These are phyloP conservation scores for Fonsecaea multimorphosa DNA, from an alignment of 2,329 filamentous ascomycete genomes.

Conservation along the genomic window DNA sequence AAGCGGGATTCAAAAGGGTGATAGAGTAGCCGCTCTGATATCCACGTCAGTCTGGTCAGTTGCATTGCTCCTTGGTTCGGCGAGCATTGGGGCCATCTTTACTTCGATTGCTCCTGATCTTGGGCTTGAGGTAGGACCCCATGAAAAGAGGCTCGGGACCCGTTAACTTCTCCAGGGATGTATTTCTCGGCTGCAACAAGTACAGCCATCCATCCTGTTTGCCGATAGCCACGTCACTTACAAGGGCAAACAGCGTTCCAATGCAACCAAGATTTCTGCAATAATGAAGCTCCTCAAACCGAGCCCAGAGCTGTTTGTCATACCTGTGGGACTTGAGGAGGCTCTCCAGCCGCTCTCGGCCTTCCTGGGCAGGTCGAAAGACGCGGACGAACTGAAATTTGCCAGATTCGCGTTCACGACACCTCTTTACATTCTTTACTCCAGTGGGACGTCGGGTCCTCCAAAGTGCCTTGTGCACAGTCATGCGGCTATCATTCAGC, in stretches of 20 bases:
- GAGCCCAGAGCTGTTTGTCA: constrained; percentile 18
- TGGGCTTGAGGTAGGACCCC: constrained; percentile 10
- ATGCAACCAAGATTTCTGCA: constrained; percentile 17
- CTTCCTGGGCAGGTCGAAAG: constrained; percentile 42
- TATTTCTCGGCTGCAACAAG: constrained; percentile 42
- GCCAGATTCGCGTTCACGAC: constrained; percentile 71
- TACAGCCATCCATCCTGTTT: constrained; percentile 49
- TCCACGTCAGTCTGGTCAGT: constrained; percentile 18
- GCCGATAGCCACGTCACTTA: constrained; percentile 46
- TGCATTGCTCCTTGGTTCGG: constrained; percentile 22
- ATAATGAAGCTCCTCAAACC: constrained; percentile 14
- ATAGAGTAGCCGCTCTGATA: constrained; percentile 41
- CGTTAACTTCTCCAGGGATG: constrained; percentile 6
- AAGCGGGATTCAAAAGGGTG: constrained; percentile 46
- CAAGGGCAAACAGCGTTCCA: constrained; percentile 24
- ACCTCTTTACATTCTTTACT: constrained; percentile 63
- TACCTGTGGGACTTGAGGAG: constrained; percentile 1
- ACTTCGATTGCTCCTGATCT: constrained; percentile 29
- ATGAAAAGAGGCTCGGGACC: background rate
- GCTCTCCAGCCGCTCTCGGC: constrained; percentile 29
- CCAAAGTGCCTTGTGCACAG: constrained; percentile 87
- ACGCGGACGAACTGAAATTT: constrained; percentile 49
- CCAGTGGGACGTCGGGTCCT: constrained; percentile 51
- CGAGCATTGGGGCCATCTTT: constrained; percentile 26
- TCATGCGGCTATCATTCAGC: constrained; percentile 46